Evolutionary conservation across 768 basidiomycete genomes (phyloP), one percentile per base, ranked within the genome.

Genomic region (Lentinula lateritia): DNA sequence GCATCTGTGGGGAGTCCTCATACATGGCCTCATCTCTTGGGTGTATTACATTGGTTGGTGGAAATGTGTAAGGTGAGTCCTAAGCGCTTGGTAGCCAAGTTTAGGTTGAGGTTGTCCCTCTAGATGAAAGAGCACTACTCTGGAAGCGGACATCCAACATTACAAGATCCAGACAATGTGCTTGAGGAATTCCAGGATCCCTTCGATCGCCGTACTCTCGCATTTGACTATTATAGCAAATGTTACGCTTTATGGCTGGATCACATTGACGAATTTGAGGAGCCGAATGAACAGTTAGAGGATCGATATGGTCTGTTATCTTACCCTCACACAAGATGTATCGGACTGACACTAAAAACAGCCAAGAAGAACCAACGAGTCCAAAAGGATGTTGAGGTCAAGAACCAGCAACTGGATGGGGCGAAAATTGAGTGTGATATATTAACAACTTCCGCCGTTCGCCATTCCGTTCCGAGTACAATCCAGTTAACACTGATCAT

Each of bases 21-120:
- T 73, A 87, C 89, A n/a, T 98, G 96, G 97, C 92, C 93, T 0
- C 79, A 85, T 20, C 74, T 97, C 28, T 78, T 98, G 15, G 96
- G 91, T 20, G 90, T 92, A 68, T 71, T 98, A 38, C 90, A 95
- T 73, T 99, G 97, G 97, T 75, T 99, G 13, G 92, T 91, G 7
- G 88, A 92, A 66, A 72, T 92, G 65, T 88, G 90, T 67, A 89
- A 88, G 76, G 96, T 95, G 67, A 32, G 79, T 70, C 23, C 41
- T 62, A 28, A 28, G 28, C 28, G 6, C 35, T 46, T 18, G 8
- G 23, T n/a, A 35, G 42, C 54, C 32, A 13, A 45, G 28, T n/a
- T n/a, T n/a, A n/a, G 53, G 34, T 45, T 41, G 23, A 38, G n/a
- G 46, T n/a, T 73, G 73, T 67, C 52, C 68, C 70, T 52, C 5